Conservation (phyloP, 805 yeast species). For the Cyberlindnera mrakii region DNA sequence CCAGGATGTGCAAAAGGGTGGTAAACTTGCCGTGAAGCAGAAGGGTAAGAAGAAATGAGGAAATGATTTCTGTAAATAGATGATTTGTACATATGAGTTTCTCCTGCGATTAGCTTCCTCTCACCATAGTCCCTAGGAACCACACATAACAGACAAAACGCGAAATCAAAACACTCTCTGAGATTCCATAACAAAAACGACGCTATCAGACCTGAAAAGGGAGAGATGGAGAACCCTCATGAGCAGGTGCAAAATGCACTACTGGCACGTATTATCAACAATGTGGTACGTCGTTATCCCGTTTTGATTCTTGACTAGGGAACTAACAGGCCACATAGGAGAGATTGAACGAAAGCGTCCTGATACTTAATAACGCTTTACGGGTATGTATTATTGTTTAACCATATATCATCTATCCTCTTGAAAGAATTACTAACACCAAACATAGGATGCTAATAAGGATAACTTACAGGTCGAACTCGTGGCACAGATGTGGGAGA, state of each 20-base stretch:
- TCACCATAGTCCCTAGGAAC: neutral
- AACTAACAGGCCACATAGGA: conserved; percentile 35
- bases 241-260: conserved; percentile 75
- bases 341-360: conserved; percentile 64
- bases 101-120: neutral
- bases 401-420: neutral
- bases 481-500: conserved; percentile 74
- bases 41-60: conserved; percentile 34
- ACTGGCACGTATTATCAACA: conserved; percentile 67
- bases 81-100: neutral
- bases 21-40: conserved; percentile 43
- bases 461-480: conserved; percentile 66
- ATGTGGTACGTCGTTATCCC: conserved; percentile 48
- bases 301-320: neutral
- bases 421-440: neutral
- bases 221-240: conserved; percentile 75
- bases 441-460: conserved; percentile 43
- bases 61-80: neutral
- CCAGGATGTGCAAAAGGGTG: conserved; percentile 50
- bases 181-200: neutral
- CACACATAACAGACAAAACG: neutral
- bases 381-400: conserved; percentile 26
- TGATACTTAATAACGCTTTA: conserved; percentile 54
- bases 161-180: neutral
- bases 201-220: neutral